Evolutionary conservation across 108 stramenopile species (phyloP).

Genomic region (Pseudonitzschia multiseries): DNA sequence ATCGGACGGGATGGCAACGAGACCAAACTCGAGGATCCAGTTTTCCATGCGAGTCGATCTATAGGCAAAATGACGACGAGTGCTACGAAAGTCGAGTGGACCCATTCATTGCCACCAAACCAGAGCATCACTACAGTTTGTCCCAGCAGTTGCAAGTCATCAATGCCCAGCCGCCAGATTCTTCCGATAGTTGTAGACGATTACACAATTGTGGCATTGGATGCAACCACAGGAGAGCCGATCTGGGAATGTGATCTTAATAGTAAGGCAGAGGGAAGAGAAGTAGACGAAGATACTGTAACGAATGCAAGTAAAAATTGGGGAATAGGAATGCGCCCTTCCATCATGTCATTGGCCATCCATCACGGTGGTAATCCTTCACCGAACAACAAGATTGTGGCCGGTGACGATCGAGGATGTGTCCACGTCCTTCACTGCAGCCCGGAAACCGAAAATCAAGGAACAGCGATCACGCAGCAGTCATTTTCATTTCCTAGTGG

Average conservation of each 20-base stretch:
- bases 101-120: background rate
- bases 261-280: too few species aligned
- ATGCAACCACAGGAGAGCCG: background rate
- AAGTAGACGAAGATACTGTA: too few species aligned
- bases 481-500: background rate
- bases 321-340: background rate
- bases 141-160: too few species aligned
- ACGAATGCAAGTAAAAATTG: too few species aligned
- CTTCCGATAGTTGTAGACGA: background rate
- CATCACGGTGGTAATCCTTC: background rate
- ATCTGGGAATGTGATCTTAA: background rate
- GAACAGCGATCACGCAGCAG: background rate
- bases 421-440: background rate
- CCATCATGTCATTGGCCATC: background rate
- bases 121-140: background rate
- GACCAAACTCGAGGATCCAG: too few species aligned
- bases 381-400: background rate
- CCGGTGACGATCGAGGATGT: background rate
- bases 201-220: background rate
- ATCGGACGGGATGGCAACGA: too few species aligned
- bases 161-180: too few species aligned
- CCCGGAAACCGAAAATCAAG: background rate
- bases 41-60: background rate
- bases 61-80: background rate
- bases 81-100: background rate